Evolutionary conservation across 73 alveolate species (phyloP).

Genomic region (Paramecium biaurelia): DNA sequence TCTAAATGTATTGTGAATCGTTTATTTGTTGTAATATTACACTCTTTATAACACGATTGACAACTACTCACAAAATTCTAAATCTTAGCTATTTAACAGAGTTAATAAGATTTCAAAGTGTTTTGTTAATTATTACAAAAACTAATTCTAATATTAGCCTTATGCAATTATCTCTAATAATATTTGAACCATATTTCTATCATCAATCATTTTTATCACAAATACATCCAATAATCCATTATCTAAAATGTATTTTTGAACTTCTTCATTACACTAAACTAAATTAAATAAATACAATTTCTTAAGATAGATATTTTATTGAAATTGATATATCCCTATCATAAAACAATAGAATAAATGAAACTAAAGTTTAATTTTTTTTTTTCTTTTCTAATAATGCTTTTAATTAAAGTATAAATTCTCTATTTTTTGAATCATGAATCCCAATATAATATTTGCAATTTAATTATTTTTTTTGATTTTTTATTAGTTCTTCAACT

Average conservation of each 20-base stretch:
- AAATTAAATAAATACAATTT: neutral
- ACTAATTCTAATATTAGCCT: neutral
- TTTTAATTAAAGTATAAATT: neutral
- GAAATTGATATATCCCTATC: neutral
- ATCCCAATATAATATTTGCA: neutral
- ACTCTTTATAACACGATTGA: conserved; percentile 4
- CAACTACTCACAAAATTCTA: conserved; percentile 23
- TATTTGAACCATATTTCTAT: neutral
- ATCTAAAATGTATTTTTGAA: neutral
- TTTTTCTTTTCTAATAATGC: conserved; percentile 2
- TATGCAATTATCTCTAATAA: neutral
- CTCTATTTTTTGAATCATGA: neutral
- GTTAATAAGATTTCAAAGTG: neutral
- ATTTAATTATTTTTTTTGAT: neutral
- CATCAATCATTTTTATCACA: neutral
- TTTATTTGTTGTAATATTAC: neutral
- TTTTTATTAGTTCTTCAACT: neutral
- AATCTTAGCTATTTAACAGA: neutral
- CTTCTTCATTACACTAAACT: neutral
- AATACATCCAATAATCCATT: neutral
- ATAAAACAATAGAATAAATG: neutral
- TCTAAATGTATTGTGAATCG: neutral
- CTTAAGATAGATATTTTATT: neutral
- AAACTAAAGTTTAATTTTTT: neutral
- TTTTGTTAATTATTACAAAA: neutral